These are phyloP conservation scores for Fusarium sp. DNA, from an alignment of 2,329 filamentous ascomycete genomes.

Conservation along the genomic window DNA sequence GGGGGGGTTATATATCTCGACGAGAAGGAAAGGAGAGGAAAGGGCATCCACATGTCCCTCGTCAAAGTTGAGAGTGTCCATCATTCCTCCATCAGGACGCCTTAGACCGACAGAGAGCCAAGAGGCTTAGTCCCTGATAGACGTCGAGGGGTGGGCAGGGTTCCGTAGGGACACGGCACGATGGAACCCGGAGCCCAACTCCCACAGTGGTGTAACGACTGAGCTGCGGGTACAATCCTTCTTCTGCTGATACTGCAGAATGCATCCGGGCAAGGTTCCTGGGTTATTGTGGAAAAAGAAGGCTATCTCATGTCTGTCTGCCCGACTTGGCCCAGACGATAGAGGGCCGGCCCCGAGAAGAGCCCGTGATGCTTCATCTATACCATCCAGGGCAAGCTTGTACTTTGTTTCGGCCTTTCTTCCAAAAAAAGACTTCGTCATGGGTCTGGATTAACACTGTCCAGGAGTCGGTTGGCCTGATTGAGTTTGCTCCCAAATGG, in stretches of 20 bases:
- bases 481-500: slow-evolving; percentile 15
- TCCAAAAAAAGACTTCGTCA: neutral
- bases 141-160: slow-evolving; percentile 1
- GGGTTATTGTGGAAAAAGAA: slow-evolving; percentile 8
- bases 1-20: slow-evolving; percentile 36
- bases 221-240: slow-evolving; percentile 20
- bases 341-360: neutral
- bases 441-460: slow-evolving; percentile 1
- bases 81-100: slow-evolving; percentile 33
- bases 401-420: slow-evolving; percentile 5
- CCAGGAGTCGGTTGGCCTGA: neutral
- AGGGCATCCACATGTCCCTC: slow-evolving; percentile 1
- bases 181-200: slow-evolving; percentile 15
- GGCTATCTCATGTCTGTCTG: slow-evolving; percentile 29
- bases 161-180: slow-evolving; percentile 5
- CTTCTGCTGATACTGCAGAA: slow-evolving; percentile 9
- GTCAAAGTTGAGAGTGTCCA: slow-evolving; percentile 8
- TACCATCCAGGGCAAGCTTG: slow-evolving; percentile 9
- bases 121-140: slow-evolving; percentile 33
- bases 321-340: slow-evolving; percentile 25
- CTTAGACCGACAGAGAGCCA: slow-evolving; percentile 10
- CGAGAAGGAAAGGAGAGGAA: neutral
- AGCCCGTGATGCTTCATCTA: slow-evolving; percentile 8
- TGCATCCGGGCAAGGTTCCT: slow-evolving; percentile 28
- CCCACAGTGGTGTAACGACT: slow-evolving; percentile 27